Evolutionary conservation across 129 eudicot species (phyloP).

Genomic region (Ambrosia trifida): DNA sequence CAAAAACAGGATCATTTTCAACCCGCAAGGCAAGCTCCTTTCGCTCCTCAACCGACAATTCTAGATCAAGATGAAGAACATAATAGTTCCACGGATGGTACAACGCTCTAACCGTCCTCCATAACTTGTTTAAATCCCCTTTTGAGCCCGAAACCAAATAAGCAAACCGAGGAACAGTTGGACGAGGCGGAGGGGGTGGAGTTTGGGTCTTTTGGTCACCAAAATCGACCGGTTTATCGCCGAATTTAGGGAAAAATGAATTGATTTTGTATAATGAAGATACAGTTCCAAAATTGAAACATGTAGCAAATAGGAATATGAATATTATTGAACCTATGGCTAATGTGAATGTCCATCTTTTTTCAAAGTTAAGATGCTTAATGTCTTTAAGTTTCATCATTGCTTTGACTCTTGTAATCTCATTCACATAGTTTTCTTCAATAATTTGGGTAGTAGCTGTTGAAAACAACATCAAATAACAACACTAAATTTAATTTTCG

Average conservation of each 20-base stretch:
- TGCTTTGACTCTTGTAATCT: constrained; percentile 5
- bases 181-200: constrained; percentile 48
- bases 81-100: constrained; percentile 85
- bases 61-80: constrained; percentile 80
- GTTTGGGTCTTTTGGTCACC: constrained; percentile 39
- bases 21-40: constrained; percentile 64
- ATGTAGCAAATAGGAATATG: constrained; percentile 62
- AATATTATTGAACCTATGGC: constrained; percentile 54
- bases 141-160: constrained; percentile 85
- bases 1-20: constrained; percentile 53
- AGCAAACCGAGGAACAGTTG: constrained; percentile 77
- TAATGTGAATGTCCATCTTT: constrained; percentile 75
- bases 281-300: constrained; percentile 59
- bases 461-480: constrained; percentile 5
- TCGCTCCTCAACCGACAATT: constrained; percentile 61
- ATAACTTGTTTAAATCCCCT: constrained; percentile 76
- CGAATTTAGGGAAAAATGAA: constrained; percentile 48
- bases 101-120: constrained; percentile 67
- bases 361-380: constrained; percentile 55
- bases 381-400: constrained; percentile 43
- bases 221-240: constrained; percentile 37
- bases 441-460: constrained; percentile 18
- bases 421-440: constrained; percentile 23
- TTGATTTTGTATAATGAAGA: constrained; percentile 56
- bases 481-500: constrained; percentile 17